Evolutionary conservation across 192 early-diverging fungal genomes (phyloP).

Genomic region (Tieghemiomyces parasiticus): DNA sequence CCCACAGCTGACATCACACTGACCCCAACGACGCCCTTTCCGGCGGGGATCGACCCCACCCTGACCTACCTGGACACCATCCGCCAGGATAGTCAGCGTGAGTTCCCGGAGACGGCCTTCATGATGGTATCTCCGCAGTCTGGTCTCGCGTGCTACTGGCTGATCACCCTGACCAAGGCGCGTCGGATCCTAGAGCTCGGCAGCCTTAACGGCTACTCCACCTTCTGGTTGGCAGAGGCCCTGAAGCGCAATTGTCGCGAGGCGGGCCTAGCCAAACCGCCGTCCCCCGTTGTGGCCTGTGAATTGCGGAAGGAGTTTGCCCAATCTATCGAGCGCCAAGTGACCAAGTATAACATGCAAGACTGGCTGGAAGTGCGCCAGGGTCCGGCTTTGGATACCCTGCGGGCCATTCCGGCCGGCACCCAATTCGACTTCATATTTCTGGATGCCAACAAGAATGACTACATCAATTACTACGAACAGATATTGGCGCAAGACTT

Average conservation of each 20-base stretch:
- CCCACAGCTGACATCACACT: too few relatives aligned
- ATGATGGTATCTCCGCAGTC: conserved; percentile 33
- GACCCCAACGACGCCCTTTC: background rate
- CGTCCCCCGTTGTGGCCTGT: conserved; percentile 25
- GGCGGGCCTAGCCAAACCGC: conserved; percentile 9
- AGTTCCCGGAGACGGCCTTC: conserved; percentile 7
- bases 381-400: conserved; percentile 24
- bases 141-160: conserved; percentile 30
- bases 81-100: background rate
- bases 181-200: conserved; percentile 47
- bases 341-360: conserved; percentile 17
- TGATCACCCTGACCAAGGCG: conserved; percentile 33
- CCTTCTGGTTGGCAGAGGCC: conserved; percentile 52
- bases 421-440: conserved; percentile 45
- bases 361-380: conserved; percentile 28
- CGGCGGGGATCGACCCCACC: background rate
- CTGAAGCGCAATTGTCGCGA: conserved; percentile 27
- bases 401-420: conserved; percentile 17
- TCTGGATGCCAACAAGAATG: conserved; percentile 56
- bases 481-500: conserved; percentile 41
- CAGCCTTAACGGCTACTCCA: conserved; percentile 44
- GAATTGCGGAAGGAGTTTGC: conserved; percentile 38
- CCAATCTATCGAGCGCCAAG: conserved; percentile 24
- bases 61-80: background rate
- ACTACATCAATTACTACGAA: conserved; percentile 48